Evolutionary conservation across 129 eudicot species (phyloP).

Genomic region (Daucus carota): DH1_v3.0 NC_030381.2:6021501-6022000

Average conservation of each 20-base stretch:
- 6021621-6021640: too few relatives aligned
- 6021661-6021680: conserved; percentile 1
- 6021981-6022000: conserved; percentile 1
- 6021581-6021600: too few relatives aligned
- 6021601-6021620: too few relatives aligned
- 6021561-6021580: too few relatives aligned
- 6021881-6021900: conserved; percentile 18
- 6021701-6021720: neutral
- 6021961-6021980: conserved; percentile 53
- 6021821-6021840: conserved; percentile 28
- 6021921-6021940: conserved; percentile 23
- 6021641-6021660: neutral
- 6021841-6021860: conserved; percentile 25
- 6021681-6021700: neutral
- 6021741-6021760: neutral
- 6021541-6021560: too few relatives aligned
- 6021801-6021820: conserved; percentile 3
- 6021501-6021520: too few relatives aligned
- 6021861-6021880: conserved; percentile 42
- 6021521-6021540: too few relatives aligned
- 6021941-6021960: conserved; percentile 33
- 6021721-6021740: neutral
- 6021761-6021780: neutral
- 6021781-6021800: neutral
- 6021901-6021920: conserved; percentile 7